Evolutionary conservation across 192 early-diverging fungal species (phyloP), one percentile per base, ranked within the genome.

Genomic region (Funneliformis geosporum): DNA sequence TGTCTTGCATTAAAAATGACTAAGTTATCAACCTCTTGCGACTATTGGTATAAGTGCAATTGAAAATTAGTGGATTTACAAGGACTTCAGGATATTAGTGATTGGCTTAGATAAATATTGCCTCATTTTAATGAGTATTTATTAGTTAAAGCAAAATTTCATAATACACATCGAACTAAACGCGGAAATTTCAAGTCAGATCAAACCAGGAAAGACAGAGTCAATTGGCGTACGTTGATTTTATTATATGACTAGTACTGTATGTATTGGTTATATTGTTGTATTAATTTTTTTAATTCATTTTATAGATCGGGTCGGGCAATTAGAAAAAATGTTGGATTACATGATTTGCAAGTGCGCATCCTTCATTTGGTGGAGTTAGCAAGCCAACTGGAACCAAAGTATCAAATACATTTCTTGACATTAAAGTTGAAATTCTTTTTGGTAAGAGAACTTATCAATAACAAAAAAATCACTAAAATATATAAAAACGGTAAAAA

Each of bases 101-200:
- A 61, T 21, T 85, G 80, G 50, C 85, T 84, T 50, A 73, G 59
- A 8, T 61, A 83, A 39, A 84, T 95, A 8, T 79, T 95, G 1
- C 94, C 94, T 4, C 76, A 80, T 18, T 76, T 94, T 8, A 86
- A 87, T 61, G 91, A 94, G 25, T 95, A 95, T 66, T 83, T 93
- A n/a, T 77, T 88, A 67, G 81, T 90, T 12, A 87, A 89, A 28
- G 71, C 67, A 40, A 40, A 69, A 23, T 10, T 69, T 44, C 67
- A 40, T n/a, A 42, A 69, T 43, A 7, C 42, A 11, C 67, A 69
- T 25, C n/a, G 21, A n/a, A 40, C 21, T 9, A 69, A 2, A n/a
- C 16, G n/a, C 42, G 67, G 67, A n/a, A 18, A 55, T 21, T n/a
- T 42, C 21, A 69, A 72, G 10, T 28, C 44, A 16, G 33, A 62